Evolutionary conservation across 2,329 filamentous ascomycete species (phyloP).

Genomic region (Colletotrichum karsti): DNA sequence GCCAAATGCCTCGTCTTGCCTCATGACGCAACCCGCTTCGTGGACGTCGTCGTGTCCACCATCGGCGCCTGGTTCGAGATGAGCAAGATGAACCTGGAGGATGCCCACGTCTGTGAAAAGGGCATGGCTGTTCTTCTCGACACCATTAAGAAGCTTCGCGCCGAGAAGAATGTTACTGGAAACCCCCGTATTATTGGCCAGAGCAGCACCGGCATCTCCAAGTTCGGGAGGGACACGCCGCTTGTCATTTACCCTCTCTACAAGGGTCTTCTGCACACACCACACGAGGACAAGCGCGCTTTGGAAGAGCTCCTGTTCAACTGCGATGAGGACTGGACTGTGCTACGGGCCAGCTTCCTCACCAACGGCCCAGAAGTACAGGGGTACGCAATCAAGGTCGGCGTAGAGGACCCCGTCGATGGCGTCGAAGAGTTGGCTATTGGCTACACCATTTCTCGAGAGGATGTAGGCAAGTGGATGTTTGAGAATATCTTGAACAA

Average conservation of each 20-base stretch:
- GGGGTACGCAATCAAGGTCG: slow-evolving; percentile 36
- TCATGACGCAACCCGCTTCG: slow-evolving; percentile 39
- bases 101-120: slow-evolving; percentile 57
- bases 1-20: slow-evolving; percentile 42
- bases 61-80: slow-evolving; percentile 50
- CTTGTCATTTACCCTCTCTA: slow-evolving; percentile 50
- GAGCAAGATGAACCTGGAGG: slow-evolving; percentile 46
- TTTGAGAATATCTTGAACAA: slow-evolving; percentile 43
- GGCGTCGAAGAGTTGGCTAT: slow-evolving; percentile 44
- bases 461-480: slow-evolving; percentile 52
- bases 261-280: slow-evolving; percentile 42
- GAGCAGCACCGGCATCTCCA: slow-evolving; percentile 52
- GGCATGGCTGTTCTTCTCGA: slow-evolving; percentile 52
- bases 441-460: slow-evolving; percentile 50
- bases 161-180: slow-evolving; percentile 28
- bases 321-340: slow-evolving; percentile 38
- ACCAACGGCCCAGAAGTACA: slow-evolving; percentile 34
- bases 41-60: slow-evolving; percentile 56
- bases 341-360: slow-evolving; percentile 42
- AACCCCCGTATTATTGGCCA: slow-evolving; percentile 47
- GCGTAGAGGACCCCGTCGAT: slow-evolving; percentile 41
- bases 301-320: slow-evolving; percentile 50
- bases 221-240: slow-evolving; percentile 48
- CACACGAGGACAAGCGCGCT: slow-evolving; percentile 52
- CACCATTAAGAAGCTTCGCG: slow-evolving; percentile 42